A percentile compares a stretch with the other conserved stretches of the same genome.
These are phyloP conservation scores for Fraxinus latifolia DNA, from an alignment of 305 asterid genomes.

Conservation along the genomic window DNA sequence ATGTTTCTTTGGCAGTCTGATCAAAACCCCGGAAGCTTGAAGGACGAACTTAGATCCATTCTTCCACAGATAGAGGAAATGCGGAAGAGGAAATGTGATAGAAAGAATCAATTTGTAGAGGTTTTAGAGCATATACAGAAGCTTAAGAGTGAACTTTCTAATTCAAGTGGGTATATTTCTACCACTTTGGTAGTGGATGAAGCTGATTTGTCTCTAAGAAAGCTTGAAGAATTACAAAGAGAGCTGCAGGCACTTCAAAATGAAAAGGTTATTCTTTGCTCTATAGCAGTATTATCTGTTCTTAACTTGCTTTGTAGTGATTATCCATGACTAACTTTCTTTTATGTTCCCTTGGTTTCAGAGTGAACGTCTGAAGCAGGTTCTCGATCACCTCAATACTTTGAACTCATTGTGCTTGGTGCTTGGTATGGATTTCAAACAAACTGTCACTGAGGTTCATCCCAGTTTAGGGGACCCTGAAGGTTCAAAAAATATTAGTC, in stretches of 20 bases:
- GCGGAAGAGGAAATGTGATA: constrained; percentile 74
- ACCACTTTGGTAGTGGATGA: constrained; percentile 51
- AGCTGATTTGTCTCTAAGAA: constrained; percentile 72
- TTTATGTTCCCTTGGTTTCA: constrained; percentile 39
- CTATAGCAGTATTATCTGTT: constrained; percentile 12
- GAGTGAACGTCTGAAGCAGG: constrained; percentile 84
- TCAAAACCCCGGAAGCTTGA: constrained; percentile 72
- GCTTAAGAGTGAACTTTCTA: constrained; percentile 60
- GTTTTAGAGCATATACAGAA: constrained; percentile 60
- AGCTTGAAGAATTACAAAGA: constrained; percentile 70
- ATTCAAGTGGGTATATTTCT: constrained; percentile 35
- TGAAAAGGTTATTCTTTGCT: constrained; percentile 61
- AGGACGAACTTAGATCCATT: constrained; percentile 73
- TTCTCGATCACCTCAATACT: constrained; percentile 58
- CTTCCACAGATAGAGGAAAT: constrained; percentile 89
- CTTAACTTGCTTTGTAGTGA: not conserved
- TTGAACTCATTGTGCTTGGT: constrained; percentile 74
- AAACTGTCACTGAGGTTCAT: constrained; percentile 69
- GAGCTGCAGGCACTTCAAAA: constrained; percentile 75
- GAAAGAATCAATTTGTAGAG: constrained; percentile 67
- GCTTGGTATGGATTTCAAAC: constrained; percentile 84
- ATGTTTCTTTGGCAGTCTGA: constrained; percentile 54
- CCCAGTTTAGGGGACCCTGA: constrained; percentile 80
- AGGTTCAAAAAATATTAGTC: constrained; percentile 60
- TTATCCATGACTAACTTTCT: not conserved